Evolutionary conservation across 1,284 basidiomycete species (phyloP).

Genomic region (Dichomitus squalens): DNA sequence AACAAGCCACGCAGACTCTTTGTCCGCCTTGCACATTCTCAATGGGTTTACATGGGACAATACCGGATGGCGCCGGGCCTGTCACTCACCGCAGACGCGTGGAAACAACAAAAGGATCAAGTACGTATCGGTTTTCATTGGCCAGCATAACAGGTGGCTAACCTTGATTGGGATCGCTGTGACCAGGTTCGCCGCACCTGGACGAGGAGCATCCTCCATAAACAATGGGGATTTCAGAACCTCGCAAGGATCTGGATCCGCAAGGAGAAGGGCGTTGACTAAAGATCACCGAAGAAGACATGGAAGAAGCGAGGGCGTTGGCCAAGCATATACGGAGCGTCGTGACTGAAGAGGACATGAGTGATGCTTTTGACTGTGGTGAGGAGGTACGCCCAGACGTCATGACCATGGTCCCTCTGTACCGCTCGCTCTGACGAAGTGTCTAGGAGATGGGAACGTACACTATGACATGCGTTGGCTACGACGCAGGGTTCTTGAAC

Average conservation of each 20-base stretch:
- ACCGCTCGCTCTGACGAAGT: too few relatives aligned
- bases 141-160: too few relatives aligned
- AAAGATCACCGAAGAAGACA: not conserved
- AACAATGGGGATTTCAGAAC: not conserved
- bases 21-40: not conserved
- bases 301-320: not conserved
- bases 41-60: slow-evolving; percentile 9
- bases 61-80: not conserved
- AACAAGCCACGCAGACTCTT: slow-evolving; percentile 1
- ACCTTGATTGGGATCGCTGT: not conserved
- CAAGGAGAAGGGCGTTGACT: not conserved
- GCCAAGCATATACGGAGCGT: not conserved
- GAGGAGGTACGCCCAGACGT: not conserved
- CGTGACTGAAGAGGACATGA: slow-evolving; percentile 3
- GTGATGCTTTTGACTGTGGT: not conserved
- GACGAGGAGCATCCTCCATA: not conserved
- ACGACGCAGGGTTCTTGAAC: too few relatives aligned
- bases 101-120: not conserved
- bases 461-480: too few relatives aligned
- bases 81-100: not conserved
- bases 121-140: not conserved
- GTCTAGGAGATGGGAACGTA: too few relatives aligned
- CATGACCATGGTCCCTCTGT: too few relatives aligned
- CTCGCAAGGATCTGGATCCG: not conserved
- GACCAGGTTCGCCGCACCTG: slow-evolving; percentile 1